Evolutionary conservation across 2,329 filamentous ascomycete species (phyloP).

Genomic region (Aquanectria penicillioides): DNA sequence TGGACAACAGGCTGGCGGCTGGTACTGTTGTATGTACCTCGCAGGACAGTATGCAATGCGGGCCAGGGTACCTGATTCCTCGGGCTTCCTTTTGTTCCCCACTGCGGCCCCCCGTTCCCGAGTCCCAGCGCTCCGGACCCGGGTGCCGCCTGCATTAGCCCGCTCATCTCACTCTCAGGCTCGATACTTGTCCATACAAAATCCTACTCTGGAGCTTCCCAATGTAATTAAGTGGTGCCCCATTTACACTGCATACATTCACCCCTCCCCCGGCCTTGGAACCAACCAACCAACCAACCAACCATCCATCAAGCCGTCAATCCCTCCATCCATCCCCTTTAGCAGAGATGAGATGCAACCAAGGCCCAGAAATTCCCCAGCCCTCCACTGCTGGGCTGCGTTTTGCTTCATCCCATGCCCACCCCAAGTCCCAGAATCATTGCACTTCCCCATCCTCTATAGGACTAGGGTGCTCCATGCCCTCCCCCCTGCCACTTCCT

Average conservation of each 20-base stretch:
- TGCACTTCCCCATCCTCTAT: too few relatives aligned
- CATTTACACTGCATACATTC: neutral
- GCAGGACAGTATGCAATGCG: slow-evolving; percentile 6
- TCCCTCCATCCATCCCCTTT: neutral
- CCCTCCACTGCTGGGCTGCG: neutral
- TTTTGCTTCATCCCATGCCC: neutral
- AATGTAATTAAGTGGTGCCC: neutral
- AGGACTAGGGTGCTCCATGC: too few relatives aligned
- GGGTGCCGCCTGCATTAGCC: slow-evolving; percentile 40
- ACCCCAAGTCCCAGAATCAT: too few relatives aligned
- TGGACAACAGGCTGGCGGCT: too few relatives aligned
- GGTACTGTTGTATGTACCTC: too few relatives aligned
- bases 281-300: too few relatives aligned
- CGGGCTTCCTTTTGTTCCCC: slow-evolving; percentile 19
- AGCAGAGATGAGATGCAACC: slow-evolving; percentile 5
- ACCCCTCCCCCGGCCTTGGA: neutral
- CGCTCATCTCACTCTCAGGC: slow-evolving; percentile 8
- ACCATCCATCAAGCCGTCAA: too few relatives aligned
- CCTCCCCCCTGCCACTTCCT: too few relatives aligned
- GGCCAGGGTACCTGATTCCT: slow-evolving; percentile 10
- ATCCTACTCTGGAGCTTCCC: neutral
- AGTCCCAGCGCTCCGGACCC: slow-evolving; percentile 41
- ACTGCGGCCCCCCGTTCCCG: slow-evolving; percentile 26
- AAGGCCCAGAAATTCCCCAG: neutral
- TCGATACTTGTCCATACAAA: neutral